phyloP scores from a whole-genome alignment of 2,329 filamentous ascomycete genomes.

The Fusarium metavorans region DNA sequence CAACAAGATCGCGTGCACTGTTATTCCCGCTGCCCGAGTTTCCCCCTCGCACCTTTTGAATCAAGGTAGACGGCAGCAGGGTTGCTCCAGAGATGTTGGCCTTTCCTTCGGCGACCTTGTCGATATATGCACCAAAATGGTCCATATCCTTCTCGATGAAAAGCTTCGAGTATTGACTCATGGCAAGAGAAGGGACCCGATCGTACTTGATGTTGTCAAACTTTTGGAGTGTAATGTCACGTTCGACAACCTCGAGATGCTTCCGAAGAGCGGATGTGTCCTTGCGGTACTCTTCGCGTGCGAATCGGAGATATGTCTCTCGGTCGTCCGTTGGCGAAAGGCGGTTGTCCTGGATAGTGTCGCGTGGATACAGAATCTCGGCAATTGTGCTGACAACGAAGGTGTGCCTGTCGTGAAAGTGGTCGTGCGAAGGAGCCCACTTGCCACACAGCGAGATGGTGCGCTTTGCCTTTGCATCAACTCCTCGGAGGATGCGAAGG shows the following conservation, averaged over 20 bases:
- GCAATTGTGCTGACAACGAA: constrained; percentile 68
- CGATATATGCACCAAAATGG: constrained; percentile 63
- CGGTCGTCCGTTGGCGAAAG: constrained; percentile 54
- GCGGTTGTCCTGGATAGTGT: constrained; percentile 43
- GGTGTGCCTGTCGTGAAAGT: constrained; percentile 70
- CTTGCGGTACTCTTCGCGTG: constrained; percentile 65
- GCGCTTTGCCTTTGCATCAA: constrained; percentile 54
- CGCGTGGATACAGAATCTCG: constrained; percentile 62
- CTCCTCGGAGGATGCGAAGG: constrained; percentile 53
- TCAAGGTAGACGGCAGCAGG: constrained; percentile 63
- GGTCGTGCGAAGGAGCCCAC: constrained; percentile 68
- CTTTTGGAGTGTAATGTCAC: constrained; percentile 59
- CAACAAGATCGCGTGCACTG: constrained; percentile 35
- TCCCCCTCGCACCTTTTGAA: constrained; percentile 42
- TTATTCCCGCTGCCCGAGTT: neutral
- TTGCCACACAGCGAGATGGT: constrained; percentile 69
- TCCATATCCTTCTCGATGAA: constrained; percentile 64
- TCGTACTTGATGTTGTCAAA: constrained; percentile 67
- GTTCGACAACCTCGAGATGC: constrained; percentile 65
- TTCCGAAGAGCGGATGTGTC: constrained; percentile 65
- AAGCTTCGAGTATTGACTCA: constrained; percentile 62
- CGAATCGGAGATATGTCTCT: constrained; percentile 64
- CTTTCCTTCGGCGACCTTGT: constrained; percentile 60
- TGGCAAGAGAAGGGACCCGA: constrained; percentile 67
- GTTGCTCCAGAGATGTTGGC: constrained; percentile 67